Base-by-base conservation (phyloP, 129 eudicot species). In the Calendula officinalis region DNA sequence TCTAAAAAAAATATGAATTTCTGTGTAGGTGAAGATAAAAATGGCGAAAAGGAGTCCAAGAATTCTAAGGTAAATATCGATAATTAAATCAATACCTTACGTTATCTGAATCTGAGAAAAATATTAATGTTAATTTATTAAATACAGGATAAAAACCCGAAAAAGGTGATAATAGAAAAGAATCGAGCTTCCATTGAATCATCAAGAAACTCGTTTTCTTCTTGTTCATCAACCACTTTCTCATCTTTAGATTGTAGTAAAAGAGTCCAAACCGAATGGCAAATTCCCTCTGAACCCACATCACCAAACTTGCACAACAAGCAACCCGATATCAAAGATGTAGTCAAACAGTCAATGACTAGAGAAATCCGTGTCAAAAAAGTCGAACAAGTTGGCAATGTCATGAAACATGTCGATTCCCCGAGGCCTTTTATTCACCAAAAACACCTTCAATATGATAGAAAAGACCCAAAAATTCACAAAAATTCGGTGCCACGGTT, bases 321-420 rank as follows among this genome's bases (percentile, higher is more conserved):
- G 45, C 80, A 70, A 57, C 73, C 50, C 52, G 86, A 82, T 74
- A 71, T 84, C 36, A 86, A 81, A 53, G 82, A 83, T 37, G 74
- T 82, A 15, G 95, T 84, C 66, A 84, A 73, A 75, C 86, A 82
- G 60, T 79, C 94, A 5, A 82, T 77, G 82, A 51, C 64, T 71
- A 83, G 88, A 81, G 86, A 81, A 64, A 45, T 77, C 57, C 76
- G 79, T 1, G 64, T 68, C 33, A 53, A 77, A 34, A 84, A 79
- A 71, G 80, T 66, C 43, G 80, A 75, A 39, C 64, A 57, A 32
- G 45, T n/a, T 10, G 59, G 69, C 34, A 68, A 30, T 14, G 78
- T 57, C 35, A 58, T 81, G 72, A 85, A 82, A 74, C 82, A 85
- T 40, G 54, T 84, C 7, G 98, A 88, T 81, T 91, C 98, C 16